Evolutionary conservation across 176 grass and related monocot genomes (phyloP).

Genomic region (Carex littledalei): DNA sequence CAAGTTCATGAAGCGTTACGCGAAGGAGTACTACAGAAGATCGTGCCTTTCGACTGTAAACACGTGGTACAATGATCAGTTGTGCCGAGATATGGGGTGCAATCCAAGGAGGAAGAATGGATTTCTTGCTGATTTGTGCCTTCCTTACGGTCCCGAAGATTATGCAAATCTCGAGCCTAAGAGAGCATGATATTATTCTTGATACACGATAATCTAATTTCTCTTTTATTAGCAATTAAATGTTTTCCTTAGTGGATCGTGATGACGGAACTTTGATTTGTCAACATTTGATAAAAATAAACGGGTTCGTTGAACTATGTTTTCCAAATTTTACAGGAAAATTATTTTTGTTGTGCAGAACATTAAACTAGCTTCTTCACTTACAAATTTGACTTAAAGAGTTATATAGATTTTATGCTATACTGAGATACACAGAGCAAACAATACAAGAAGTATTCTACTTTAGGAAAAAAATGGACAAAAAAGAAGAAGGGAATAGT

Average conservation of each 20-base stretch:
- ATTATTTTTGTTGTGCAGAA: too few relatives aligned
- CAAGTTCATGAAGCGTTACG: conserved; percentile 32
- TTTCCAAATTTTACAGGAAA: too few relatives aligned
- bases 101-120: conserved; percentile 38
- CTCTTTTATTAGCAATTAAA: background rate
- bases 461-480: background rate
- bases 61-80: conserved; percentile 43
- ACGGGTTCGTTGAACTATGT: too few relatives aligned
- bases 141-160: conserved; percentile 31
- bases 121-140: conserved; percentile 31
- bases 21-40: conserved; percentile 2
- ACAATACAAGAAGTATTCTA: background rate
- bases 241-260: background rate
- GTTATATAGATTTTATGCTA: too few relatives aligned
- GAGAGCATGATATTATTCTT: background rate
- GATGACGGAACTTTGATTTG: background rate
- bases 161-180: conserved; percentile 25
- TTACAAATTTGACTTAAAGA: too few relatives aligned
- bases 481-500: background rate
- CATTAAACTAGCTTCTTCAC: too few relatives aligned
- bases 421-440: background rate
- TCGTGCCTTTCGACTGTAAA: conserved; percentile 26
- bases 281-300: too few relatives aligned
- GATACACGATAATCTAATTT: background rate
- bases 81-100: conserved; percentile 41